Conservation (phyloP, 23 red algal species). For the Gracilaria gracilis region DNA sequence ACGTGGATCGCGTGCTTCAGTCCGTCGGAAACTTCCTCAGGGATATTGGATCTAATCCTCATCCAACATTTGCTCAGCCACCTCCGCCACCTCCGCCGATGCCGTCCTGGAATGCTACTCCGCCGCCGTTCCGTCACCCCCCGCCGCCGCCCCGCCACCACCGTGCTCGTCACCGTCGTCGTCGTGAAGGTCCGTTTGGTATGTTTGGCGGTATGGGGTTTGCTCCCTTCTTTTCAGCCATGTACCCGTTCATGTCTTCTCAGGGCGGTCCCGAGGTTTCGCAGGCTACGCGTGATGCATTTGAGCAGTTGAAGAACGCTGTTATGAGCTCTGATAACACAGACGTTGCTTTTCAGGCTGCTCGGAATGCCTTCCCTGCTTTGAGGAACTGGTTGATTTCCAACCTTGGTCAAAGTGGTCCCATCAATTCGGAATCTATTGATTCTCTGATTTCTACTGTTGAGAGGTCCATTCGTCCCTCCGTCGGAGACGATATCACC, state of each 20-base stretch:
- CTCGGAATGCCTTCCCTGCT: slow-evolving; percentile 15
- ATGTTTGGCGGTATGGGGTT: neutral
- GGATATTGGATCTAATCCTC: neutral
- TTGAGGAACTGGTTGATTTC: slow-evolving; percentile 21
- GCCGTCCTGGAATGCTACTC: slow-evolving; percentile 4
- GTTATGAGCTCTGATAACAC: slow-evolving; percentile 31
- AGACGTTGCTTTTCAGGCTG: neutral
- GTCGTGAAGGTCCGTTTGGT: neutral
- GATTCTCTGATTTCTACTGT: slow-evolving; percentile 3
- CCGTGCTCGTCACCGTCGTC: neutral
- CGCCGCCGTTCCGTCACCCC: slow-evolving; percentile 21
- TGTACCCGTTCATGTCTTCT: neutral
- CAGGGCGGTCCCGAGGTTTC: neutral
- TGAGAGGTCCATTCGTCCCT: slow-evolving; percentile 5
- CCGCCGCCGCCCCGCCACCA: slow-evolving; percentile 18
- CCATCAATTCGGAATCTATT: slow-evolving; percentile 22
- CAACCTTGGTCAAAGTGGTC: slow-evolving; percentile 16
- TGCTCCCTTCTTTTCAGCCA: neutral
- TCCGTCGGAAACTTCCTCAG: neutral
- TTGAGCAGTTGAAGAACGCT: slow-evolving; percentile 13
- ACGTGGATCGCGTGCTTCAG: slow-evolving; percentile 11
- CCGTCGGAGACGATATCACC: slow-evolving; percentile 23
- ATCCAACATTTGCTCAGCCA: neutral
- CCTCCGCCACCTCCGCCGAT: neutral
- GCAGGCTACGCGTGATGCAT: slow-evolving; percentile 22